phyloP scores from a whole-genome alignment of 495 filamentous ascomycete species.

The Penicillium manginii region DNA sequence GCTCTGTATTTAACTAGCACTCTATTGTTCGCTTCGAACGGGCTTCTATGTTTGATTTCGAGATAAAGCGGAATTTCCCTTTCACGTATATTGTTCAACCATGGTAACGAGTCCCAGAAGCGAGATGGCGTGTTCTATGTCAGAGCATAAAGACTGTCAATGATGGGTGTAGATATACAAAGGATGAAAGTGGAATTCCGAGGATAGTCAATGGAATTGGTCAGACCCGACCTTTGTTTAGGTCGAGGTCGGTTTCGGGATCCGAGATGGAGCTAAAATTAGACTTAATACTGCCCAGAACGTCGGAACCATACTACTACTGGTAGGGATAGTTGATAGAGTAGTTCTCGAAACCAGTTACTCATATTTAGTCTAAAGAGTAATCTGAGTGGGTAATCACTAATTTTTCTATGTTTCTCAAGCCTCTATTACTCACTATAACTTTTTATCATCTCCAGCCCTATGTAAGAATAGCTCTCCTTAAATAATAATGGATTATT shows the following conservation, averaged over 20 bases:
- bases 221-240: not conserved
- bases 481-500: too few species aligned
- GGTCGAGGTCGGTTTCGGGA: not conserved
- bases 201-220: not conserved
- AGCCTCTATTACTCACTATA: too few species aligned
- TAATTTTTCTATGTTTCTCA: too few species aligned
- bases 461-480: too few species aligned
- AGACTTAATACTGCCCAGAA: too few species aligned
- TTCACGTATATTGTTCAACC: not conserved
- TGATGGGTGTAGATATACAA: conserved; percentile 2
- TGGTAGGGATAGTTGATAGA: too few species aligned
- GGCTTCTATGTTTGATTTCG: not conserved
- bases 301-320: too few species aligned
- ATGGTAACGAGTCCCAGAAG: not conserved
- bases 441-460: too few species aligned
- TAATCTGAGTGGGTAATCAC: too few species aligned
- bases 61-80: not conserved
- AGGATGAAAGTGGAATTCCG: not conserved
- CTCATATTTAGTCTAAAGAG: too few species aligned
- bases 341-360: too few species aligned
- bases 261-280: not conserved
- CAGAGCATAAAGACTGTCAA: not conserved
- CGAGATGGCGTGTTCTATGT: not conserved
- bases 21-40: not conserved
- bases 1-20: too few species aligned